These are phyloP conservation scores for Exophiala sp. DNA, from an alignment of 2,329 filamentous ascomycete genomes.

Conservation along the genomic window DNA sequence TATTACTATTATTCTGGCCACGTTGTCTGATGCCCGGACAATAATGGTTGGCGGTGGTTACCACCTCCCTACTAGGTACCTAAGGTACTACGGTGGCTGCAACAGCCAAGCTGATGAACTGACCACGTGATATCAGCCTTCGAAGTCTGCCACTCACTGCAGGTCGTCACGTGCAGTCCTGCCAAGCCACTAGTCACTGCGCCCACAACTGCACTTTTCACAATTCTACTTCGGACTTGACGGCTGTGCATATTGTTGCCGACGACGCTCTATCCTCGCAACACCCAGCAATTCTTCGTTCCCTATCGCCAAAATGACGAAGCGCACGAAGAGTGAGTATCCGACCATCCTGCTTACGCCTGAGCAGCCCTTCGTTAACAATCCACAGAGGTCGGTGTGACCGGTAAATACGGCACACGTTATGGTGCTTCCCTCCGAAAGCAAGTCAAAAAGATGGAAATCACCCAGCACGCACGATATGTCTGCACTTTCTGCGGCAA, in stretches of 20 bases:
- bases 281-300: conserved; percentile 18
- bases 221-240: background rate
- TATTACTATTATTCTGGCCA: too few species aligned
- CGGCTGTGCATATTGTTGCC: conserved; percentile 5
- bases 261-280: conserved; percentile 14
- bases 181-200: conserved; percentile 11
- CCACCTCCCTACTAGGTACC: too few species aligned
- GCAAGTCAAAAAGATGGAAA: conserved; percentile 99
- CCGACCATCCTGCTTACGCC: too few species aligned
- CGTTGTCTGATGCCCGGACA: too few species aligned
- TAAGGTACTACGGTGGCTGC: too few species aligned
- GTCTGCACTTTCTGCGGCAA: conserved; percentile 99
- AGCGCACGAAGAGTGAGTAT: conserved; percentile 74
- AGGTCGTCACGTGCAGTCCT: background rate
- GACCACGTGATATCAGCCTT: too few species aligned
- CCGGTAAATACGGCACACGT: conserved; percentile 97
- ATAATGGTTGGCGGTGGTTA: too few species aligned
- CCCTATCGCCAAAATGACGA: conserved; percentile 68
- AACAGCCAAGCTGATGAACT: too few species aligned
- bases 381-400: conserved; percentile 77
- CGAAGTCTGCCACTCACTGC: background rate
- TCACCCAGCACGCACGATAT: conserved; percentile 92
- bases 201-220: conserved; percentile 1
- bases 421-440: conserved; percentile 99
- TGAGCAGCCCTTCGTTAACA: background rate